Evolutionary conservation across 352 stramenopile genomes (phyloP), one percentile per base, ranked within the genome.

Genomic region (Globisporangium canariense): DNA sequence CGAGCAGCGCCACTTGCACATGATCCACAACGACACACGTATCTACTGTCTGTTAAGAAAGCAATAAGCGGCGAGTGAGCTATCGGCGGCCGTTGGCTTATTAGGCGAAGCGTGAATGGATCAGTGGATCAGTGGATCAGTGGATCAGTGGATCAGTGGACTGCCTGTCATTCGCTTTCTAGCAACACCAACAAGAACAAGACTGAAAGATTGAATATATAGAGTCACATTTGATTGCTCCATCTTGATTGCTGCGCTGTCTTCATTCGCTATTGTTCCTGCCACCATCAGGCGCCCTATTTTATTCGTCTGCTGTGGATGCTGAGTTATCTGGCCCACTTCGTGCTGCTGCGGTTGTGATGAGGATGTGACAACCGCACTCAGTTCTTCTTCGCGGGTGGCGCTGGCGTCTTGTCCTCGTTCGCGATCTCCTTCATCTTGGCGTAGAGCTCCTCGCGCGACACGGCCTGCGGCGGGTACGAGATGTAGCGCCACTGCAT

Each of bases 11-110:
- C 96, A 99, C 76, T 76, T 99, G 69, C 94, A 96, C 68, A 97
- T 97, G 79, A 97, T 99, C 81, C 79, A 98, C 77, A 98, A 98
- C 57, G 97, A 99, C 82, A 97, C 92, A 75, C 81, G 91, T 52
- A 94, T 99, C 61, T 99, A 98, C 84, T 93, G 86, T 68, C 76
- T 96, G 58, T 79, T 96, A 70, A 72, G 88, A 77, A 93, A 93
- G 79, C 88, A 96, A 65, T 96, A 89, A 79, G 58, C 40, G 43
- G 10, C 22, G 25, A 16, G 10, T 25, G 11, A 20, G 30, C 18
- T 43, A 4, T 41, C 18, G 43, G 13, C 36, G 11, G 45, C 9
- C 32, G 28, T 58, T 11, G 18, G 43, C 9, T 46, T 22, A 20
- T 54, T 54, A n/a, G 43, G 30, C 22, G 41, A 14, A 63, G 9